Evolutionary conservation across 768 basidiomycete species (phyloP).

Genomic region (Thelephora aurantiotincta): DNA sequence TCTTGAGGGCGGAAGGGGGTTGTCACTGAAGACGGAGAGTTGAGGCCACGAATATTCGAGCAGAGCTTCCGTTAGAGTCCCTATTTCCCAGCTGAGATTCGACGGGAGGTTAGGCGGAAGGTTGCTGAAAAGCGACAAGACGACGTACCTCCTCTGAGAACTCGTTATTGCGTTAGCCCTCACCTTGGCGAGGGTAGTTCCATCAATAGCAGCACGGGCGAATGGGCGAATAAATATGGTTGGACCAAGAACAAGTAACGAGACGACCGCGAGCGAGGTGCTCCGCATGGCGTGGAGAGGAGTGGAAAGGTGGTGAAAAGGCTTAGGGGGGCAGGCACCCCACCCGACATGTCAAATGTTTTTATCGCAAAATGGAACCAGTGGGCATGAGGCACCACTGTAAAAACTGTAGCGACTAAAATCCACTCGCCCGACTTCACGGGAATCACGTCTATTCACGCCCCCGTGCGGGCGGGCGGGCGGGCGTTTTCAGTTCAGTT

Average conservation of each 20-base stretch:
- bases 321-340: neutral
- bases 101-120: neutral
- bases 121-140: neutral
- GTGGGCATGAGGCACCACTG: no score
- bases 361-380: no score
- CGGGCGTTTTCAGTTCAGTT: no score
- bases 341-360: no score
- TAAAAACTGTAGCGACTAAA: no score
- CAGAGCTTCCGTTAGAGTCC: constrained; percentile 41
- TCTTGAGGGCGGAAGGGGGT: constrained; percentile 25
- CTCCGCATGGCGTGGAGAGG: neutral
- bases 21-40: constrained; percentile 33
- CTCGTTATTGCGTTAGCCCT: constrained; percentile 14
- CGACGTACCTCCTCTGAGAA: constrained; percentile 14
- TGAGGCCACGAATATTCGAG: constrained; percentile 35
- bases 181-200: constrained; percentile 14
- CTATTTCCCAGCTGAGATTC: constrained; percentile 39
- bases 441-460: no score
- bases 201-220: constrained; percentile 11
- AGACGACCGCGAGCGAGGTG: constrained; percentile 2
- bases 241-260: neutral
- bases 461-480: no score
- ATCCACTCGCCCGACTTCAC: no score
- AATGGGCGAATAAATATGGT: constrained; percentile 1
- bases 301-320: neutral